These are phyloP conservation scores for Yamadazyma buinensis DNA, from an alignment of 1,139 yeast genomes.

Conservation along the genomic window DNA sequence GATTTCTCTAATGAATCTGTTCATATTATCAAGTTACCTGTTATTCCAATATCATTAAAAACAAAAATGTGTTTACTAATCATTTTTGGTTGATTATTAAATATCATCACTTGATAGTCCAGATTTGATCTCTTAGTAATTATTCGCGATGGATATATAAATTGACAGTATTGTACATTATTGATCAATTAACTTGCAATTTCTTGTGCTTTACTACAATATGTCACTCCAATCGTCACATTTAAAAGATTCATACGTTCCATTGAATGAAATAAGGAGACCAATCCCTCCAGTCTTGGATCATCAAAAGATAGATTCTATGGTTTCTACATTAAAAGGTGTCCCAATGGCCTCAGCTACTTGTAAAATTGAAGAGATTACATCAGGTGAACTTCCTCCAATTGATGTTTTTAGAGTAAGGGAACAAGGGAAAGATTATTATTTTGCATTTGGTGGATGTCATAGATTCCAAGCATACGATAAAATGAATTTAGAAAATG, in stretches of 20 bases:
- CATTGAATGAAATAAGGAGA: conserved; percentile 61
- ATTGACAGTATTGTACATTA: no score
- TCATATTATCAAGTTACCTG: no score
- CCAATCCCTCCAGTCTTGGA: conserved; percentile 86
- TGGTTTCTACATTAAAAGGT: conserved; percentile 72
- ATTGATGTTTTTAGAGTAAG: conserved; percentile 69
- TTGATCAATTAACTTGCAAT: no score
- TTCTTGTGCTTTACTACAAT: no score
- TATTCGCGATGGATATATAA: no score
- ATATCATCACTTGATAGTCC: no score
- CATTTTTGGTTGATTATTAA: no score
- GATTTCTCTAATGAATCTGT: no score
- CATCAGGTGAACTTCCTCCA: conserved; percentile 69
- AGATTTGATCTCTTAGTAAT: no score
- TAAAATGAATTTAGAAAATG: conserved; percentile 19
- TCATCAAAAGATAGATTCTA: conserved; percentile 64
- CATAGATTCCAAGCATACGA: conserved; percentile 81
- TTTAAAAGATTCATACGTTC: conserved; percentile 53
- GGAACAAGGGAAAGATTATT: conserved; percentile 56
- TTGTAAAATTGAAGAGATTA: conserved; percentile 51
- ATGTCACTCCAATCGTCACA: conserved; percentile 39
- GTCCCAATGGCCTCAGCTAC: conserved; percentile 62
- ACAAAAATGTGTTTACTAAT: no score
- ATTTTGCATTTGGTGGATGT: conserved; percentile 85
- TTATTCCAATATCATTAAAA: no score